Conservation (phyloP, 2,329 filamentous ascomycete genomes). For the Ceratocystis destructans region DNA sequence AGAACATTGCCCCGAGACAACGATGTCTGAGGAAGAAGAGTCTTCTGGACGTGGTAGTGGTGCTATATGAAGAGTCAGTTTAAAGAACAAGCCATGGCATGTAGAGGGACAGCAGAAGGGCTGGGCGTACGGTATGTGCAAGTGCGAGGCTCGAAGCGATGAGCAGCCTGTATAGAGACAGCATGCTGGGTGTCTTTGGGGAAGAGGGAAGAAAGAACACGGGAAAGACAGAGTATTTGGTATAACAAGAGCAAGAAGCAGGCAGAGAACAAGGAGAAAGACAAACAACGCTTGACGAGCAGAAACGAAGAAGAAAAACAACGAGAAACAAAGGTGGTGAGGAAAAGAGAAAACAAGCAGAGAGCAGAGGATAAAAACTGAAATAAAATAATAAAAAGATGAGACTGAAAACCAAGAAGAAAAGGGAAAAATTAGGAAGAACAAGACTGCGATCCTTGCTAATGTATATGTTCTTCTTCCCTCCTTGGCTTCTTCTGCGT, state of each 20-base stretch:
- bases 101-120: background rate
- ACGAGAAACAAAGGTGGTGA: background rate
- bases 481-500: background rate
- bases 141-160: slow-evolving; percentile 8
- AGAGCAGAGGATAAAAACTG: slow-evolving; percentile 3
- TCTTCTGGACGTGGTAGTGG: background rate
- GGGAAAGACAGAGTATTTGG: background rate
- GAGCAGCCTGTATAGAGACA: background rate
- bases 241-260: slow-evolving; percentile 6
- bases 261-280: background rate
- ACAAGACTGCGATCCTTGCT: slow-evolving; percentile 5
- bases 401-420: background rate
- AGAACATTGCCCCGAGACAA: background rate
- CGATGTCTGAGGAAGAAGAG: background rate
- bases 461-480: background rate
- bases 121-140: slow-evolving; percentile 6
- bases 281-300: slow-evolving; percentile 5
- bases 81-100: background rate
- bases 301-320: background rate
- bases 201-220: background rate
- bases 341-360: background rate
- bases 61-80: background rate
- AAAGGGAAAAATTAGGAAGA: background rate
- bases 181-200: background rate
- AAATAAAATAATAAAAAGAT: slow-evolving; percentile 1